Evolutionary conservation across 441 rosid species (phyloP).

Genomic region (Gossypium schwendimanii): DNA sequence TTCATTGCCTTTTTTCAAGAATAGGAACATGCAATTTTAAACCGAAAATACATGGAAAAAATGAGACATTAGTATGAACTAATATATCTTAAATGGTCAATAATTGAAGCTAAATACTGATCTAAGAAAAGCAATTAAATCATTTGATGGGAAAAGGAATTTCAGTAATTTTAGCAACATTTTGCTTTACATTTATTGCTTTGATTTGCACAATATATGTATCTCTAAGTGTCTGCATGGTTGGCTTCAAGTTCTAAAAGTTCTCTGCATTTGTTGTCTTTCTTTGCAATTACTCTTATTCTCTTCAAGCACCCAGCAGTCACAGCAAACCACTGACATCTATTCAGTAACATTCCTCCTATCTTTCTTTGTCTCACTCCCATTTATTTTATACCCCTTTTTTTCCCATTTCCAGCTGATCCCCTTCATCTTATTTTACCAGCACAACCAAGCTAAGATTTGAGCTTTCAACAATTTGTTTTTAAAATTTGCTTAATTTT

Average conservation of each 20-base stretch:
- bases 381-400: not conserved
- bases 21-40: not conserved
- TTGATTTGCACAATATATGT: not conserved
- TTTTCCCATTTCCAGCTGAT: not conserved
- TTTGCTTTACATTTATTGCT: not conserved
- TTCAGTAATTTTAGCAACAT: not conserved
- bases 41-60: not conserved
- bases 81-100: not conserved
- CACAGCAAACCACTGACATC: not conserved
- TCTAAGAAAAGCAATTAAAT: not conserved
- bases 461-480: too few species aligned
- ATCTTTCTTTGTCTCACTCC: not conserved
- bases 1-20: not conserved
- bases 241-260: not conserved
- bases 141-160: not conserved
- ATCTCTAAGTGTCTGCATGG: not conserved
- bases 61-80: not conserved
- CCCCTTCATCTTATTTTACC: too few species aligned
- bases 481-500: too few species aligned
- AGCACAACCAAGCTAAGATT: too few species aligned
- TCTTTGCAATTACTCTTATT: not conserved
- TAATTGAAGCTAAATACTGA: not conserved
- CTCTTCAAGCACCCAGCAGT: not conserved
- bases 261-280: not conserved
- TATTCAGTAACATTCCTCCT: not conserved